A percentile compares a stretch with the other conserved stretches of the same genome.
Evolutionary conservation across 2,329 filamentous ascomycete genomes (phyloP).

Genomic region (Sclerotinia trifoliorum): DNA sequence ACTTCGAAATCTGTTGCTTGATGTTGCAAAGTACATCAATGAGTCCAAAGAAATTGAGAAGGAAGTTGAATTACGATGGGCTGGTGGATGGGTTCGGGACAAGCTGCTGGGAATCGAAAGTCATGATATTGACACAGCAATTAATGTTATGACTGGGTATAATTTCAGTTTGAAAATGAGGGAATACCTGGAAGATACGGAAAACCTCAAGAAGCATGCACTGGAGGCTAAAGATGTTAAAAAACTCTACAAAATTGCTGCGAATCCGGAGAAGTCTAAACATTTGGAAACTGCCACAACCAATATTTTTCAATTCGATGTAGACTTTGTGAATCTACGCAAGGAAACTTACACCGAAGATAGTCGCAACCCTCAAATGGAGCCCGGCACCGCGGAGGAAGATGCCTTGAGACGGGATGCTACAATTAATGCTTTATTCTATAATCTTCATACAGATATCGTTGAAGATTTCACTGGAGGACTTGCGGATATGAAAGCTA

Average conservation of each 20-base stretch:
- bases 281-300: constrained; percentile 91
- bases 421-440: constrained; percentile 94
- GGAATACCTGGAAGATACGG: constrained; percentile 62
- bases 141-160: constrained; percentile 81
- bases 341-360: constrained; percentile 90
- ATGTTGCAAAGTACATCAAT: constrained; percentile 73
- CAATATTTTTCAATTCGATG: constrained; percentile 78
- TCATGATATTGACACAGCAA: constrained; percentile 81
- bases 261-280: constrained; percentile 95
- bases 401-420: constrained; percentile 88
- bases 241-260: constrained; percentile 81
- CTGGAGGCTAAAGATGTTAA: constrained; percentile 61
- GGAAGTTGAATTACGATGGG: constrained; percentile 69
- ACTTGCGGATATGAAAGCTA: constrained; percentile 67
- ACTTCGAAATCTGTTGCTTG: constrained; percentile 73
- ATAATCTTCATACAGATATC: constrained; percentile 75
- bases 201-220: constrained; percentile 60
- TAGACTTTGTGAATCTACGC: constrained; percentile 91
- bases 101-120: constrained; percentile 71
- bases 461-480: constrained; percentile 88
- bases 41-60: constrained; percentile 48
- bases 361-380: constrained; percentile 86
- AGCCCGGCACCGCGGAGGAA: constrained; percentile 89
- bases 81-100: constrained; percentile 85
- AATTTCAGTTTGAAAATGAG: constrained; percentile 69